phyloP scores from a whole-genome alignment of 106 monocot species.

The Amphibolis antarctica region DNA sequence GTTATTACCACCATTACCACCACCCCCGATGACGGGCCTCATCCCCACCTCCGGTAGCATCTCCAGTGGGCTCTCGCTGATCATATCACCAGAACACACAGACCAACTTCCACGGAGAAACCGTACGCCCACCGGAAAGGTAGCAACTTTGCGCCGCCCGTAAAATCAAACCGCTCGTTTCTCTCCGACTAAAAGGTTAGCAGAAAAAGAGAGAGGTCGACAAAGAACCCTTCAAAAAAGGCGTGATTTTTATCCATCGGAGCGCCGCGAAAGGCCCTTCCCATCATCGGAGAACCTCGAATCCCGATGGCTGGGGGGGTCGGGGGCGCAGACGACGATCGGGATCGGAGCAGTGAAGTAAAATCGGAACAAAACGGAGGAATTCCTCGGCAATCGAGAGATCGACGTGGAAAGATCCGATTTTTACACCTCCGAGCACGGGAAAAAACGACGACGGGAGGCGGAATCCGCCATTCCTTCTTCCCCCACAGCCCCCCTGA shows the following conservation, averaged over 20 bases:
- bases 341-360: neutral
- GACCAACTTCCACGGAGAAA: neutral
- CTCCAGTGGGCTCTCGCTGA: slow-evolving; percentile 18
- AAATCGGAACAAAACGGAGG: neutral
- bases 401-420: slow-evolving; percentile 4
- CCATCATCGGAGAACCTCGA: neutral
- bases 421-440: neutral
- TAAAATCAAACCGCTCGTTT: neutral
- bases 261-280: neutral
- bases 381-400: neutral
- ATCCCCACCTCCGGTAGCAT: slow-evolving; percentile 51
- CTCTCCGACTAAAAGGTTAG: neutral
- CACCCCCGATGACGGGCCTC: slow-evolving; percentile 24
- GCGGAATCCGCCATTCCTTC: slow-evolving; percentile 14
- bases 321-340: neutral
- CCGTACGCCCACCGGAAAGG: neutral
- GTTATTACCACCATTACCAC: slow-evolving; percentile 1
- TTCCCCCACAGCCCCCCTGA: neutral
- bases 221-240: slow-evolving; percentile 9
- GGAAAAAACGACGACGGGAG: slow-evolving; percentile 4
- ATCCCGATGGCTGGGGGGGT: neutral
- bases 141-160: neutral
- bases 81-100: slow-evolving; percentile 9
- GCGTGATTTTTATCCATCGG: neutral
- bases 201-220: neutral